phyloP scores from a whole-genome alignment of 305 asterid species.

The Rubia tinctorum region DNA sequence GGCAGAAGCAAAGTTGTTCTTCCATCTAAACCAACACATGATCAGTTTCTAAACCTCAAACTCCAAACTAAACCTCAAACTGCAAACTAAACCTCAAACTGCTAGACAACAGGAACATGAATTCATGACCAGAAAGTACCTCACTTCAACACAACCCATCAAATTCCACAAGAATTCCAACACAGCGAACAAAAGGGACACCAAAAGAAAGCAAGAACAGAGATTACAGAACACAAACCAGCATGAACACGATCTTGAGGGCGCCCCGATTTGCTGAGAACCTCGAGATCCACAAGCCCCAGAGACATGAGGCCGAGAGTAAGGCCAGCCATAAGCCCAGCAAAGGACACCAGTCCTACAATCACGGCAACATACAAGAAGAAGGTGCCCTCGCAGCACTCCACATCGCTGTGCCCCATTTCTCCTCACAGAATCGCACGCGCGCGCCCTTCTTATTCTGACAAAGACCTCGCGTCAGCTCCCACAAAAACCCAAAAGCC shows the following conservation, averaged over 20 bases:
- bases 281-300: slow-evolving; percentile 98
- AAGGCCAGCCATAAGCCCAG: slow-evolving; percentile 97
- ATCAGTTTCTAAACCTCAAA: background rate
- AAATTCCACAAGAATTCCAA: background rate
- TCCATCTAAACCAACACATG: background rate
- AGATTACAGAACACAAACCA: slow-evolving; percentile 33
- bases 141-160: background rate
- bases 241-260: slow-evolving; percentile 89
- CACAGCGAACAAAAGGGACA: background rate
- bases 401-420: too few species aligned
- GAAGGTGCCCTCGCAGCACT: too few species aligned
- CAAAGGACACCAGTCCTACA: slow-evolving; percentile 74
- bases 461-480: too few species aligned
- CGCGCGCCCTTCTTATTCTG: too few species aligned
- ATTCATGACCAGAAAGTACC: background rate
- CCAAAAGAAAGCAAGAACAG: background rate
- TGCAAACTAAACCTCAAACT: background rate
- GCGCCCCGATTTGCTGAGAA: slow-evolving; percentile 93
- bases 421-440: too few species aligned
- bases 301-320: slow-evolving; percentile 98
- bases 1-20: background rate
- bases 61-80: background rate
- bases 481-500: background rate
- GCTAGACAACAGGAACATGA: background rate
- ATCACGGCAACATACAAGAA: slow-evolving; percentile 29